Evolutionary conservation across 2,329 filamentous ascomycete species (phyloP).

Genomic region (Colletotrichum brevisporum): DNA sequence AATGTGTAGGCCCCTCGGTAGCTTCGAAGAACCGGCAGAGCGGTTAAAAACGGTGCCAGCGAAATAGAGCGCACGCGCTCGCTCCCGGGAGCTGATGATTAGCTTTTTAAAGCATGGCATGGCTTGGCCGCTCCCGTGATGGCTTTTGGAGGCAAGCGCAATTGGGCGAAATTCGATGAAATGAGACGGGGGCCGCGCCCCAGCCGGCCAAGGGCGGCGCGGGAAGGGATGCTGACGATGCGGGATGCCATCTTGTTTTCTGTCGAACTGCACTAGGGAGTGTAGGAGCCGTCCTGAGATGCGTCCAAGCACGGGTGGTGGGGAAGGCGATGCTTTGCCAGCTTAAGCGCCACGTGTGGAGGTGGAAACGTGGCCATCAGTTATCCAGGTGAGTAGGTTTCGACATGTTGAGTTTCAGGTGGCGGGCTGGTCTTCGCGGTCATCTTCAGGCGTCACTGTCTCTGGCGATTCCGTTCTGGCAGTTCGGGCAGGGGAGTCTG

Average conservation of each 20-base stretch:
- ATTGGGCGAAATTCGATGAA: not conserved
- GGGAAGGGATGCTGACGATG: not conserved
- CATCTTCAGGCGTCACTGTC: not conserved
- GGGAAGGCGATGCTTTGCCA: not conserved
- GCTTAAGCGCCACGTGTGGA: not conserved
- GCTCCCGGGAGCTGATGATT: not conserved
- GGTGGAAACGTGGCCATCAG: not conserved
- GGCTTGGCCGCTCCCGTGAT: not conserved
- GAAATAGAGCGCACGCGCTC: not conserved
- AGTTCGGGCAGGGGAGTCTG: not conserved
- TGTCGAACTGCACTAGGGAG: too few species aligned
- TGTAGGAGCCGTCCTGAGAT: not conserved
- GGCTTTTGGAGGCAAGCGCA: not conserved
- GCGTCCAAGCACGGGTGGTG: not conserved
- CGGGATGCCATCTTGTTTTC: not conserved
- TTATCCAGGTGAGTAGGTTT: not conserved
- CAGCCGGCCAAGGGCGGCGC: not conserved
- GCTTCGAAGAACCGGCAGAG: slow-evolving; percentile 11
- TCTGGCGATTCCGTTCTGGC: not conserved
- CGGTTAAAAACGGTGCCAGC: not conserved
- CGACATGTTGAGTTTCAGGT: too few species aligned
- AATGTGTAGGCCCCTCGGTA: slow-evolving; percentile 5
- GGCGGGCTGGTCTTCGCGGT: too few species aligned
- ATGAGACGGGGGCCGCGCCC: not conserved
- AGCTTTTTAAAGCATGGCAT: not conserved